Evolutionary conservation across 2,329 filamentous ascomycete genomes (phyloP), one percentile per base, ranked within the genome.

Genomic region (Penicillium polonicum): DNA sequence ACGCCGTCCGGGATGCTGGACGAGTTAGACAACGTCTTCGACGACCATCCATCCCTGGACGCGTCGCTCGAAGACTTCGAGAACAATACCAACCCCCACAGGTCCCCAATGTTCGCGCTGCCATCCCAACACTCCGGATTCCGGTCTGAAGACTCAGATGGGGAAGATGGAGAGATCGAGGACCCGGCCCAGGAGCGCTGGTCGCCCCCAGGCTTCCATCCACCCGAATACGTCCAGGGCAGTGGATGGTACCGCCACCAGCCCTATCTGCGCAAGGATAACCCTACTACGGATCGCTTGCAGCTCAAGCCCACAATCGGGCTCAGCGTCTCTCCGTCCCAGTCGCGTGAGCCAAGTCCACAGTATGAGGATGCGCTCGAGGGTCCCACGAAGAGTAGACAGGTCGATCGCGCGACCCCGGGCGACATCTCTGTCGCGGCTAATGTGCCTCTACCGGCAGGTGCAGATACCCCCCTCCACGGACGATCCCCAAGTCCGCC

Each of bases 41-140:
- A 83, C 70, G 82, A 84, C 71, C 82, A 85, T 74, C 82, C 83
- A 43, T 85, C 83, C 60, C 72, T 87, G 66, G 79, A 81, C 73
- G 83, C 81, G 55, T 85, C 83, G 57, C 80, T 87, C 64, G 82
- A 85, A 70, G 84, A 86, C 73, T 86, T 85, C 74, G 84, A 86
- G 69, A 79, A 79, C 61, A 78, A 79, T 65, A 80, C 80, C 60
- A 71, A 72, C 58, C 58, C 68, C 27, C 71, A 68, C 50, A 79
- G 78, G 35, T 82, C 81, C 17, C 83, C 83, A 19, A 71, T 81
- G 52, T 83, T 84, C 59, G 79, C 80, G 23, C 65, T 83, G 55
- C 82, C 82, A 17, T 85, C 82, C 49, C 82, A 85, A 63, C 84
- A 87, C 71, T 88, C 85, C 39, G 85, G 82, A 67, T 88, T 88